Evolutionary conservation across 2,329 filamentous ascomycete genomes (phyloP).

Genomic region (Fusarium nisikadoi): DNA sequence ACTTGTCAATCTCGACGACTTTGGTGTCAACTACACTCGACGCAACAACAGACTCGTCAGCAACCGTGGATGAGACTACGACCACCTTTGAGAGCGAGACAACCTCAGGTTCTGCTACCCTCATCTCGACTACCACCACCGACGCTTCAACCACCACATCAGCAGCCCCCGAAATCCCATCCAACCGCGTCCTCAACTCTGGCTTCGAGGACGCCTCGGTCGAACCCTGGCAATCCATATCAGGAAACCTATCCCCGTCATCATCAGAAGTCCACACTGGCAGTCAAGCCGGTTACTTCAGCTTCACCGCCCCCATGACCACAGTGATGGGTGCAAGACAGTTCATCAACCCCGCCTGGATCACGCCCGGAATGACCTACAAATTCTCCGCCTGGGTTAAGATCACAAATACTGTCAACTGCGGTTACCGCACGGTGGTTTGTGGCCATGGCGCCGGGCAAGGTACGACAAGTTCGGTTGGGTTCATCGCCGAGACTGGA

Average conservation of each 20-base stretch:
- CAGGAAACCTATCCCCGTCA: background rate
- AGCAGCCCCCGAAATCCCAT: background rate
- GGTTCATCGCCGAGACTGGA: background rate
- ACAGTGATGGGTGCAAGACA: background rate
- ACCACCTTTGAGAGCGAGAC: background rate
- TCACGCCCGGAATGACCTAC: background rate
- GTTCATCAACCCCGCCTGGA: background rate
- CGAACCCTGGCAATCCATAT: background rate
- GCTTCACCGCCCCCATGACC: background rate
- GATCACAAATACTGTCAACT: background rate
- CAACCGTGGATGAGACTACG: background rate
- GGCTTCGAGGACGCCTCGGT: accelerated
- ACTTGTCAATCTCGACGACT: background rate
- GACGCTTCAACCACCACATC: background rate
- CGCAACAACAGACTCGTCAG: background rate
- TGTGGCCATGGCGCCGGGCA: background rate
- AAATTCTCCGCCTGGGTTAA: background rate
- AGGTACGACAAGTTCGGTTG: background rate
- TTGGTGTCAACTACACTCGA: background rate
- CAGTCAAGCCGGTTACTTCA: background rate
- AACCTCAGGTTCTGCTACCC: background rate
- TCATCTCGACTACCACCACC: background rate
- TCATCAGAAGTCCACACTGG: background rate
- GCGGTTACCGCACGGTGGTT: background rate
- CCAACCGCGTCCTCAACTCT: background rate